These are phyloP conservation scores for Hypholoma sublateritium DNA, from an alignment of 768 basidiomycete species.

Conservation along the genomic window DNA sequence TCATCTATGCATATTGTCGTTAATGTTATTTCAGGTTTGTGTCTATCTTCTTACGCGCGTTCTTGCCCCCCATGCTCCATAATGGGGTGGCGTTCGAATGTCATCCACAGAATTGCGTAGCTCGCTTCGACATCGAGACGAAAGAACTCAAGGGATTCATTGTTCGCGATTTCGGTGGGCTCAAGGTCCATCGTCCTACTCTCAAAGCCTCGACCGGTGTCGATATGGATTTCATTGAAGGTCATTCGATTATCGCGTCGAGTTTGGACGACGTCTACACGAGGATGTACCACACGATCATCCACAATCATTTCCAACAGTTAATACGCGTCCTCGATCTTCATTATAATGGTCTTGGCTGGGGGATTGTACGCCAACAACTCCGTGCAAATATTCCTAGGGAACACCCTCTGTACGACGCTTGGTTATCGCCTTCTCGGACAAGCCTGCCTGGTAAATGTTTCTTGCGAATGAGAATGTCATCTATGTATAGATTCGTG, in stretches of 20 bases:
- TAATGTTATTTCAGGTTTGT: slow-evolving; percentile 36
- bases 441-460: slow-evolving; percentile 54
- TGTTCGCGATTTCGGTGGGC: slow-evolving; percentile 58
- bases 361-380: slow-evolving; percentile 40
- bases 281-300: slow-evolving; percentile 56
- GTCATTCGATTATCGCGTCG: slow-evolving; percentile 49
- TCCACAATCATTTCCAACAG: slow-evolving; percentile 61
- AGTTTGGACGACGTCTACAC: slow-evolving; percentile 56
- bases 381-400: slow-evolving; percentile 43
- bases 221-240: slow-evolving; percentile 44
- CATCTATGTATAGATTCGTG: slow-evolving; percentile 55
- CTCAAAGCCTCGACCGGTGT: slow-evolving; percentile 50
- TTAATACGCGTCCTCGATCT: slow-evolving; percentile 56
- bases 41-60: slow-evolving; percentile 51
- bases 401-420: slow-evolving; percentile 44
- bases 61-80: slow-evolving; percentile 50
- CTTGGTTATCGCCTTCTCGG: slow-evolving; percentile 49
- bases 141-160: slow-evolving; percentile 54
- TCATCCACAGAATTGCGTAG: slow-evolving; percentile 61
- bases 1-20: neutral
- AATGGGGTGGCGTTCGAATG: slow-evolving; percentile 62
- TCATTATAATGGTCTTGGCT: slow-evolving; percentile 42
- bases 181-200: slow-evolving; percentile 52
- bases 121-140: slow-evolving; percentile 48
- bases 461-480: slow-evolving; percentile 58